phyloP scores from a whole-genome alignment of 1,284 basidiomycete species.

The Sanguinoderma infundibulare region DNA sequence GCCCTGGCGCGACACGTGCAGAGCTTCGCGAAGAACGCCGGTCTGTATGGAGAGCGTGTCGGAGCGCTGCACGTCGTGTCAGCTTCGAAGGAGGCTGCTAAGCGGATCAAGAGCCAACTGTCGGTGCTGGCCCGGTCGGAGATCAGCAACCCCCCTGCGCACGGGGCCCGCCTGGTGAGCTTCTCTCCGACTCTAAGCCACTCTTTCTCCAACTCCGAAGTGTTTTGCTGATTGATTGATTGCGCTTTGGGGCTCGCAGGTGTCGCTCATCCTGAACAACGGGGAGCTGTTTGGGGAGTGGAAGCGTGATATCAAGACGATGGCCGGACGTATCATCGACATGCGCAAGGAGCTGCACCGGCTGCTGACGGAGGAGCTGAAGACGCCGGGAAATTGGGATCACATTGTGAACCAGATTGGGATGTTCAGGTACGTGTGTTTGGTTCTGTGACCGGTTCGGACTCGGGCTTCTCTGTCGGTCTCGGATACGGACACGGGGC shows the following conservation, averaged over 20 bases:
- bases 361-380: conserved; percentile 80
- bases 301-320: conserved; percentile 89
- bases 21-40: conserved; percentile 97
- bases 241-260: conserved; percentile 43
- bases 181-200: conserved; percentile 1
- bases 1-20: conserved; percentile 38
- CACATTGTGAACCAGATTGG: conserved; percentile 93
- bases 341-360: conserved; percentile 87
- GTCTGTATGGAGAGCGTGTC: conserved; percentile 90
- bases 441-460: neutral
- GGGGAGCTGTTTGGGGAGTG: conserved; percentile 79
- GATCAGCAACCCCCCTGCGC: conserved; percentile 92
- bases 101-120: conserved; percentile 82
- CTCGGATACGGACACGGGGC: neutral
- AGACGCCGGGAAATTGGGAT: conserved; percentile 93
- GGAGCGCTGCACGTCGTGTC: conserved; percentile 84
- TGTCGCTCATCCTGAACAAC: conserved; percentile 81
- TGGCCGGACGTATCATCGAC: conserved; percentile 90
- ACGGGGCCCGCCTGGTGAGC: conserved; percentile 84
- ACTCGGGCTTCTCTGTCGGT: neutral
- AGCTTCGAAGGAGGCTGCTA: conserved; percentile 64
- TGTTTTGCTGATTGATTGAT: conserved; percentile 15
- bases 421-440: conserved; percentile 79
- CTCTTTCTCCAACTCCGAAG: neutral
- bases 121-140: conserved; percentile 89